These are phyloP conservation scores for Pistacia vera DNA, from an alignment of 345 rosid species.

Conservation along the genomic window DNA sequence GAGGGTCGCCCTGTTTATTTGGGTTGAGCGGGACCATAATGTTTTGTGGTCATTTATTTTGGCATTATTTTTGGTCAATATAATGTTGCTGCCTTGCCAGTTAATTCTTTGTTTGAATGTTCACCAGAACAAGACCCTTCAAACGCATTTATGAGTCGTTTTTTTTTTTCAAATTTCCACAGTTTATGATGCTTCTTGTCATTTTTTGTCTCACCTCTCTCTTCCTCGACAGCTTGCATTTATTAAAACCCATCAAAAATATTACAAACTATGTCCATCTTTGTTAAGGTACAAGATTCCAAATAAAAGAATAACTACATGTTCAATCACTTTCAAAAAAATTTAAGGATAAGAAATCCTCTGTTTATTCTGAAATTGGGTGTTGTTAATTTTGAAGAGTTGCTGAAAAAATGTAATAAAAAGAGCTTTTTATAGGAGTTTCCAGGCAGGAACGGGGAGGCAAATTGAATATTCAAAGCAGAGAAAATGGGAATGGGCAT, in stretches of 20 bases:
- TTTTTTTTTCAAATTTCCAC: slow-evolving; percentile 8
- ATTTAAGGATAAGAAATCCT: too few relatives aligned
- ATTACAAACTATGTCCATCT: too few relatives aligned
- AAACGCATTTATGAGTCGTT: slow-evolving; percentile 9
- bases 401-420: too few relatives aligned
- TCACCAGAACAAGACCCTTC: background rate
- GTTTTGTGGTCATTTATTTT: background rate
- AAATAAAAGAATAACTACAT: background rate
- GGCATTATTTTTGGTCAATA: background rate
- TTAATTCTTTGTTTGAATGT: background rate
- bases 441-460: slow-evolving; percentile 11
- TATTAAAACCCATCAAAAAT: too few relatives aligned
- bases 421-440: slow-evolving; percentile 13
- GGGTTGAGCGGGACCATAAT: background rate
- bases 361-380: too few relatives aligned
- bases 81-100: slow-evolving; percentile 16
- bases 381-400: too few relatives aligned
- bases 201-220: background rate
- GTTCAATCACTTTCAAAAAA: background rate
- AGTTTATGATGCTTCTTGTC: background rate
- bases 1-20: background rate
- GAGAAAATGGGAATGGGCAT: background rate
- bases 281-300: too few relatives aligned
- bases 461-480: slow-evolving; percentile 22
- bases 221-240: too few relatives aligned